phyloP scores from a whole-genome alignment of 2,329 filamentous ascomycete species.

The Blastomyces percursus region DNA sequence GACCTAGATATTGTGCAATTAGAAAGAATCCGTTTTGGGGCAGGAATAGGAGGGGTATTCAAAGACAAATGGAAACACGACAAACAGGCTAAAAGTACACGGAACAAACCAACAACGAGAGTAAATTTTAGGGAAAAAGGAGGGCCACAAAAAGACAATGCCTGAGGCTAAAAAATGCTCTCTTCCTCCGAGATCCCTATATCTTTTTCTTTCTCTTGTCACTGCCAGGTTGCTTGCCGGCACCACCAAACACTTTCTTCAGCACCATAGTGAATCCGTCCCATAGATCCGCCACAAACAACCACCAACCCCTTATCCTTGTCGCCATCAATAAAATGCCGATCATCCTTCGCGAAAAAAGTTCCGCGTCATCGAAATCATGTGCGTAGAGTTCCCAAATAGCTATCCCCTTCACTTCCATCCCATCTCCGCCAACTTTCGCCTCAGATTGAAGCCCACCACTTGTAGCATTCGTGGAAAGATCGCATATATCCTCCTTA shows the following conservation, averaged over 20 bases:
- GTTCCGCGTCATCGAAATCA: conserved; percentile 47
- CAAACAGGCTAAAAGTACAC: not conserved
- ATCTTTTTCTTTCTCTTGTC: not conserved
- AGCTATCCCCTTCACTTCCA: conserved; percentile 30
- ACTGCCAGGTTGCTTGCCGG: not conserved
- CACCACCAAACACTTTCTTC: not conserved
- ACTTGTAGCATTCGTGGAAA: conserved; percentile 12
- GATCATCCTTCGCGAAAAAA: conserved; percentile 46
- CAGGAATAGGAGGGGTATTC: not conserved
- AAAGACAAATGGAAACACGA: not conserved
- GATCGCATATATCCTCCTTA: conserved; percentile 11
- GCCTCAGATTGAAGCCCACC: conserved; percentile 10
- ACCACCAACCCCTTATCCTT: not conserved
- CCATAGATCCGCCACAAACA: conserved; percentile 1
- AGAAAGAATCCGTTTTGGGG: not conserved
- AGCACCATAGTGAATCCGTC: not conserved
- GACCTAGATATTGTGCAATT: not conserved
- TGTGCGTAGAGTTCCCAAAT: conserved; percentile 53
- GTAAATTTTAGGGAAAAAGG: not conserved
- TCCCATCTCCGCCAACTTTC: conserved; percentile 13
- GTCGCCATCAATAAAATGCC: conserved; percentile 31
- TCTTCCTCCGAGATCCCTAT: not conserved
- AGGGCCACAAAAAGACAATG: not conserved
- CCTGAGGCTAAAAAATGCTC: not conserved
- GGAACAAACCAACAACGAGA: not conserved